A percentile compares a stretch with the other conserved stretches of the same genome.
Evolutionary conservation across 73 alveolate genomes (phyloP).

Genomic region (Stentor roeselii): DNA sequence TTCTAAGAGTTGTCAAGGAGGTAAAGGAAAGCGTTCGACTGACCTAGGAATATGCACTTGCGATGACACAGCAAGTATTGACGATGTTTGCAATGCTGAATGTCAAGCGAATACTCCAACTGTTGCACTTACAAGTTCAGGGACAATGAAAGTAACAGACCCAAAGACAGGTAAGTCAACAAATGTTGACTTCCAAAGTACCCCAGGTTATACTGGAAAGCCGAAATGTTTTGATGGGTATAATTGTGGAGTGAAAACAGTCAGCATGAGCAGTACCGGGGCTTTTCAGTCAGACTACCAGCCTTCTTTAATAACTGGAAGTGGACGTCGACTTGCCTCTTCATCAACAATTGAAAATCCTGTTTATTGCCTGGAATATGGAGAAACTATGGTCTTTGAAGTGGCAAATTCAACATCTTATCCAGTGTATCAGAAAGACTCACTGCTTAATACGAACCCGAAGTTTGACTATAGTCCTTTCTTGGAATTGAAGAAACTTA

Average conservation of each 20-base stretch:
- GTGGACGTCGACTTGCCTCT: not conserved
- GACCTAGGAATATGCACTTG: not conserved
- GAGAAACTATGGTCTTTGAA: conserved; percentile 40
- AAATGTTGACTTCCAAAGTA: not conserved
- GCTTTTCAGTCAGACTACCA: not conserved
- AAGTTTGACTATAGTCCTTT: conserved; percentile 61
- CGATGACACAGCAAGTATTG: not conserved
- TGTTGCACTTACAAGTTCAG: not conserved
- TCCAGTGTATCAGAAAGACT: conserved; percentile 52
- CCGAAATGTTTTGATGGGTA: not conserved
- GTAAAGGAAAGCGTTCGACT: not conserved
- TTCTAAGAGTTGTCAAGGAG: not conserved
- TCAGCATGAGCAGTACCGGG: not conserved
- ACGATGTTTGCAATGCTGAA: not conserved
- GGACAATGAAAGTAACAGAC: not conserved
- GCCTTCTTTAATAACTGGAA: not conserved
- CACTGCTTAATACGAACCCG: conserved; percentile 47
- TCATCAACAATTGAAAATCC: conserved; percentile 39
- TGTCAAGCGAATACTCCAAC: not conserved
- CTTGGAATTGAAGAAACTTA: not conserved
- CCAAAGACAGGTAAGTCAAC: conserved; percentile 20
- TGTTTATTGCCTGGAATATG: conserved; percentile 47
- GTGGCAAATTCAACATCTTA: conserved; percentile 27
- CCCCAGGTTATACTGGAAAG: not conserved
- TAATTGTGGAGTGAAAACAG: not conserved